These are phyloP conservation scores for Myriosclerotinia curreyana DNA, from an alignment of 2,329 filamentous ascomycete species.

Conservation along the genomic window DNA sequence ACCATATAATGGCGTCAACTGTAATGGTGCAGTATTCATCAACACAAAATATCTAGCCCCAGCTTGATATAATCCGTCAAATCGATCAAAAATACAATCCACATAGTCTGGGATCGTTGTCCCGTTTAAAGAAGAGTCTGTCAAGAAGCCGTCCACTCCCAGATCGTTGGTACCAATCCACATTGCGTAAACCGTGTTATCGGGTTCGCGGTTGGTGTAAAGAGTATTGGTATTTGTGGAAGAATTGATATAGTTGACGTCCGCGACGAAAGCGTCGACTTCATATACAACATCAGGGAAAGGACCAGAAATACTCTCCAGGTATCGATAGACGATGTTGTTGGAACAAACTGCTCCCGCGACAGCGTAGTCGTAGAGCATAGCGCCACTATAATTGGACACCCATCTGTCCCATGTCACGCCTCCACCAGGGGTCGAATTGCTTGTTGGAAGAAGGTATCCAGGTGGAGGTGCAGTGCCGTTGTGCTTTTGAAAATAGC, in stretches of 20 bases:
- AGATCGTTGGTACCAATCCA: conserved; percentile 85
- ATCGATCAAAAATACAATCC: conserved; percentile 63
- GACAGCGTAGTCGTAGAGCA: conserved; percentile 67
- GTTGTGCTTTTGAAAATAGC: conserved; percentile 59
- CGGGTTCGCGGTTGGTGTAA: conserved; percentile 46
- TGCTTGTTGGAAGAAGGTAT: conserved; percentile 45
- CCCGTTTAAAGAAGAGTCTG: conserved; percentile 55
- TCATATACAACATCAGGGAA: conserved; percentile 65
- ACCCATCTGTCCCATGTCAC: conserved; percentile 68
- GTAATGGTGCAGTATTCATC: conserved; percentile 64
- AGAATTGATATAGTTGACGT: conserved; percentile 42
- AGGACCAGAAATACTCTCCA: conserved; percentile 48
- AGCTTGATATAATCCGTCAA: conserved; percentile 61
- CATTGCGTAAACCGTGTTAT: conserved; percentile 68
- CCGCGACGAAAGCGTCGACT: conserved; percentile 54
- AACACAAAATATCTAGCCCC: conserved; percentile 71
- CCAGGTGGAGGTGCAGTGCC: conserved; percentile 62
- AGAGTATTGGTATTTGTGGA: conserved; percentile 41
- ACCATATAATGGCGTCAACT: conserved; percentile 66
- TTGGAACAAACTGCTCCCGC: conserved; percentile 71
- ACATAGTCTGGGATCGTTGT: conserved; percentile 63
- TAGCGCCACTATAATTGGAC: conserved; percentile 54
- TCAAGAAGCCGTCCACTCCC: conserved; percentile 62
- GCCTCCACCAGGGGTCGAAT: conserved; percentile 61
- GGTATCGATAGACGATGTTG: conserved; percentile 56